Percentiles rank a stretch among this genome's conserved stretches.
Evolutionary conservation across 805 yeast genomes (phyloP).

Genomic region (Cyberlindnera euphorbiae): DNA sequence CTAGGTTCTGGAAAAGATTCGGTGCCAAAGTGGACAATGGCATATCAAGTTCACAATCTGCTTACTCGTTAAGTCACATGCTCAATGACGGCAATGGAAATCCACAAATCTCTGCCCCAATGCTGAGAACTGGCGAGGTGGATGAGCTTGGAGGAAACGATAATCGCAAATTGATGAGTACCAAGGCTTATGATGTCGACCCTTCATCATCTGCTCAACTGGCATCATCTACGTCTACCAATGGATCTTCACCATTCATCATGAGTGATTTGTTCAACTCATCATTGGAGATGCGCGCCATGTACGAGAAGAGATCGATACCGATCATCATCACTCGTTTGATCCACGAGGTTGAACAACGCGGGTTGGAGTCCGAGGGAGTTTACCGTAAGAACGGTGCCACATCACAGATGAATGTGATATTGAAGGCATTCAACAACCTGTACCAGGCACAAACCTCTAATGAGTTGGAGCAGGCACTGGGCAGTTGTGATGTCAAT

Average conservation of each 20-base stretch:
- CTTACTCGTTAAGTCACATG: constrained; percentile 18
- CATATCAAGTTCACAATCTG: constrained; percentile 18
- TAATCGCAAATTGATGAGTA: constrained; percentile 30
- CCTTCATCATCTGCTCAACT: constrained; percentile 6
- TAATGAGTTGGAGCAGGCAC: constrained; percentile 29
- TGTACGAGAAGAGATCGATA: constrained; percentile 52
- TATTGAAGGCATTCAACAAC: constrained; percentile 29
- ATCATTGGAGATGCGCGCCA: constrained; percentile 59
- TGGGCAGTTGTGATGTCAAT: constrained; percentile 62
- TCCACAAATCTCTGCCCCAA: constrained; percentile 33
- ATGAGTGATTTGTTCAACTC: constrained; percentile 30
- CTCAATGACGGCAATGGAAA: constrained; percentile 13
- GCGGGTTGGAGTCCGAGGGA: constrained; percentile 80
- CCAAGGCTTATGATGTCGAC: constrained; percentile 14
- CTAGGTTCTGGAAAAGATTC: constrained; percentile 31
- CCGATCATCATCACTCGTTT: constrained; percentile 75
- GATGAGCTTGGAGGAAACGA: constrained; percentile 32
- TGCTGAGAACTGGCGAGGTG: constrained; percentile 29
- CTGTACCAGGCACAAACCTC: constrained; percentile 29
- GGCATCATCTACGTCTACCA: constrained; percentile 2
- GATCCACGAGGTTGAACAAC: constrained; percentile 66
- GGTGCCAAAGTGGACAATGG: constrained; percentile 16
- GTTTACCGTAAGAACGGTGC: constrained; percentile 79
- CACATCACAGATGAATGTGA: constrained; percentile 31
- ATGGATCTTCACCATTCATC: constrained; percentile 8